Base-by-base conservation (phyloP, 2,329 filamentous ascomycete genomes). In the Myotisia sp. region DNA sequence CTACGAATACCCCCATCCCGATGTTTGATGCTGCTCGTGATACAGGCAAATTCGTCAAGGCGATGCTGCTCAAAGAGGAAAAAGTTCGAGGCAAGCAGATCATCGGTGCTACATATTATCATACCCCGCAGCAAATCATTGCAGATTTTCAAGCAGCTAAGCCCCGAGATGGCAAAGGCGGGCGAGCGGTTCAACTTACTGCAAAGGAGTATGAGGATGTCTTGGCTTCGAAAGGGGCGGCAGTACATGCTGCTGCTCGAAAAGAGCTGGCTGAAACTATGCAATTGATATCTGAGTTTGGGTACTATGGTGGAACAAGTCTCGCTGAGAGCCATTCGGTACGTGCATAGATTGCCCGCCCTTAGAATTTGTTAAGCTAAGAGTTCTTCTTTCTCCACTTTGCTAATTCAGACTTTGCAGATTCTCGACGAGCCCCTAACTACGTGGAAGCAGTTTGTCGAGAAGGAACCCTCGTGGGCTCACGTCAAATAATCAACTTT, bases 231-330 rank as follows among this genome's bases (percentile, higher is more conserved):
- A 21, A 21, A 13, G 19, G 19, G 3, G 14, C 24, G 29, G n/a
- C 40, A 2, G n/a, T n/a, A n/a, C n/a, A n/a, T n/a, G 28, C 37
- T 8, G 31, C 46, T 2, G 47, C 57, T 44, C 29, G 66, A 37
- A 24, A 34, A 12, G 70, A 74, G 47, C 37, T 72, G 47, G 51
- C 65, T 21, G 63, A 73, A 50, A 74, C 70, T 39, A 63, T 70
- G 49, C 50, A 62, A 26, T 53, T 74, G 29, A 49, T 73, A 38
- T 55, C 63, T 35, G 58, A 65, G 14, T 65, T 59, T 19, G 68
- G 69, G 0, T 74, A 74, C 42, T 74, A 61, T 44, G 62, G 59
- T 4, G 64, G 65, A 6, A 63, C 43, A 14, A 36, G 40, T 19
- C 37, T 54, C 14, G 42, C 44, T 6, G 42, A 47, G 4, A 52